Conservation (phyloP, 2,329 filamentous ascomycete species). For the Orbilia quercus region DNA sequence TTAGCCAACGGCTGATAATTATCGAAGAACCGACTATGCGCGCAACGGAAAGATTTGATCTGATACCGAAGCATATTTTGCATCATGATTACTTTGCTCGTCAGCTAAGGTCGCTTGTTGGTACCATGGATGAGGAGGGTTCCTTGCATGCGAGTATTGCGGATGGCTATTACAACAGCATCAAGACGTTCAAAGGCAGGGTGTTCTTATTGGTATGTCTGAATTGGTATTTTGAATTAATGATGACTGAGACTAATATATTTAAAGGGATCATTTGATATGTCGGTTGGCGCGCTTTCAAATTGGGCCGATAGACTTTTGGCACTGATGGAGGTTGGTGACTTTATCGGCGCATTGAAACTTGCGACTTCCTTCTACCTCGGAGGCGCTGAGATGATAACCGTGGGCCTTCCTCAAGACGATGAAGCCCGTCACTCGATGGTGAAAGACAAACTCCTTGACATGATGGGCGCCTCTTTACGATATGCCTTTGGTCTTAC, state of each 20-base stretch:
- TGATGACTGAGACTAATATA: conserved; percentile 22
- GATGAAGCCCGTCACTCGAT: conserved; percentile 78
- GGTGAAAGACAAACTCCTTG: conserved; percentile 87
- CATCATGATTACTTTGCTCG: conserved; percentile 89
- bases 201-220: conserved; percentile 78
- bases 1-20: conserved; percentile 91
- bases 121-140: conserved; percentile 87
- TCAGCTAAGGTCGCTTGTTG: conserved; percentile 84
- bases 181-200: conserved; percentile 92
- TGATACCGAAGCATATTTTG: conserved; percentile 91
- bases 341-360: conserved; percentile 90
- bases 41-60: conserved; percentile 92
- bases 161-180: conserved; percentile 98
- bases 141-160: conserved; percentile 96
- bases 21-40: conserved; percentile 89
- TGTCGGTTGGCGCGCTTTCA: conserved; percentile 88
- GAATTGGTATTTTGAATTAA: neutral
- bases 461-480: conserved; percentile 92
- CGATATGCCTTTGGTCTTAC: conserved; percentile 84
- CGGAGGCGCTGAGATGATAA: conserved; percentile 91
- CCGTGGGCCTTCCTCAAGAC: conserved; percentile 91
- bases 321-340: conserved; percentile 94
- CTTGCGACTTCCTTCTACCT: conserved; percentile 92
- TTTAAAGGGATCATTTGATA: conserved; percentile 78
- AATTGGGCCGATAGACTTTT: conserved; percentile 97